Evolutionary conservation across 2,329 filamentous ascomycete genomes (phyloP), one percentile per base, ranked within the genome.

Genomic region (Zopfia rhizophila): DNA sequence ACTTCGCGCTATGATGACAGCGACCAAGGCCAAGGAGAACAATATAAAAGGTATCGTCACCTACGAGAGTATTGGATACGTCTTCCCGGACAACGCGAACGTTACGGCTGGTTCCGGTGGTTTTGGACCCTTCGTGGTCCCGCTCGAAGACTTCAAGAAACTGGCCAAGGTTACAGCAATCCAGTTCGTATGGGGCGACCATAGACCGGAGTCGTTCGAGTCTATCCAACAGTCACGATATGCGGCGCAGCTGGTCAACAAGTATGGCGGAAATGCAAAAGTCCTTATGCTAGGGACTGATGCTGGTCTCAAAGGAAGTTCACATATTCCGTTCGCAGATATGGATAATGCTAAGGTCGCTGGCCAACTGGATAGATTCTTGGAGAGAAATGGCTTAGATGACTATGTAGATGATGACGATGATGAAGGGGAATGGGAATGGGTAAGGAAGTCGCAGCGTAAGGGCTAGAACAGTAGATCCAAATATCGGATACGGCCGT

Each of bases 321-420:
- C 58, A 43, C 61, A 62, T 50, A 62, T 61, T 10, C 53, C 59
- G 16, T 64, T 64, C 49, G 58, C 59, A 30, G 57, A 63, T 54
- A 8, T 62, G 37, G 50, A 55, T 30, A 64, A 62, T 43, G 45
- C 8, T 16, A 51, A 54, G 41, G 57, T 64, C 2, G 57, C 55
- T 10, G 50, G 21, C 10, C 25, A 62, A 18, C 30, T 64, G 47
- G 56, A 62, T 36, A 46, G 51, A 10, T 51, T 56, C 29, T 29
- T 64, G 21, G 54, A 51, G 38, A 41, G 52, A 7, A 50, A 55
- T 41, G 54, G 41, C 8, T 37, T 64, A 42, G 56, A 61, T 50
- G 50, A 45, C 17, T 63, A 62, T 47, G 48, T 23, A 16, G 51
- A 57, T 41, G 51, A 38, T 6, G 53, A 55, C 37, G 51, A 48